Conservation (phyloP, 1,284 basidiomycete genomes). For the Ustilago shanxiensis region DNA sequence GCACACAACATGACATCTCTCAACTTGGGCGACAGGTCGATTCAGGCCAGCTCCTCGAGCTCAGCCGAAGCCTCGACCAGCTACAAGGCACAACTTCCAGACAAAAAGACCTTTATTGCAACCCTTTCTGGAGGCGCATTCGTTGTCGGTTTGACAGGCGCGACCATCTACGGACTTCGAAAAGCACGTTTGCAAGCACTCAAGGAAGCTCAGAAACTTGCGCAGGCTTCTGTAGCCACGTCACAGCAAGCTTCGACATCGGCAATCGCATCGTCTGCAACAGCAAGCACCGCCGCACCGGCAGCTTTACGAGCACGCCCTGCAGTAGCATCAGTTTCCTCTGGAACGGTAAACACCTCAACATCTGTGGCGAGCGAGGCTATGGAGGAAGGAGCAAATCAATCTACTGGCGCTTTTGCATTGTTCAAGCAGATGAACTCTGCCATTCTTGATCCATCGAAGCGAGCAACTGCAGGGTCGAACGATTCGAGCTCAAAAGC, state of each 20-base stretch:
- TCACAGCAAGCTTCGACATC: neutral
- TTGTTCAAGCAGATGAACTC: slow-evolving; percentile 40
- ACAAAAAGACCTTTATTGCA: slow-evolving; percentile 52
- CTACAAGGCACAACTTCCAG: slow-evolving; percentile 36
- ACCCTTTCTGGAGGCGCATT: slow-evolving; percentile 48
- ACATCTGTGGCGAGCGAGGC: neutral
- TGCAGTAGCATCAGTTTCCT: neutral
- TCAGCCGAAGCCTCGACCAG: slow-evolving; percentile 27
- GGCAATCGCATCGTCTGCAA: neutral
- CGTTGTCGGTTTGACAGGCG: slow-evolving; percentile 42
- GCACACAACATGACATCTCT: slow-evolving; percentile 22
- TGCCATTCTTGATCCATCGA: slow-evolving; percentile 26
- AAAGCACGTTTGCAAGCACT: slow-evolving; percentile 43
- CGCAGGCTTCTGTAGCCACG: slow-evolving; percentile 10
- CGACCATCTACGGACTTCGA: slow-evolving; percentile 45
- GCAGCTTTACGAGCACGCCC: slow-evolving; percentile 1
- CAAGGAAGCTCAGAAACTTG: slow-evolving; percentile 42
- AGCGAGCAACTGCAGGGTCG: neutral
- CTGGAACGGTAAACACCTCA: neutral
- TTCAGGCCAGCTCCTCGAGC: neutral
- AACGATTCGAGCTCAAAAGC: slow-evolving; percentile 1
- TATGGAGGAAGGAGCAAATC: neutral
- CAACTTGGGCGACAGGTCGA: neutral
- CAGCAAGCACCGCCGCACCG: neutral
- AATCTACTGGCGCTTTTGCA: slow-evolving; percentile 12